phyloP scores from a whole-genome alignment of 441 rosid species.

The Adansonia rubrostipa region DNA sequence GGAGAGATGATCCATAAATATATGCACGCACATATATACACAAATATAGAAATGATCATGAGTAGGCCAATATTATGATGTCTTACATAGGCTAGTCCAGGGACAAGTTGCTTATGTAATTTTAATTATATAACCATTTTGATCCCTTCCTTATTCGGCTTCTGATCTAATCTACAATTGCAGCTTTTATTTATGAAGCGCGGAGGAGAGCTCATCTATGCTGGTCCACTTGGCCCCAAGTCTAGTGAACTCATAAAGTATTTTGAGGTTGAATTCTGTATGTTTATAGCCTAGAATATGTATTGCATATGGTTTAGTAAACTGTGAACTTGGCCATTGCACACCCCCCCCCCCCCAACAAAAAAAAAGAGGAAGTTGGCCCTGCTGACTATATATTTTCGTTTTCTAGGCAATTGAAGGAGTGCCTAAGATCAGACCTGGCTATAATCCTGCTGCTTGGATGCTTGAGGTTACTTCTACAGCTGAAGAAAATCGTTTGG shows the following conservation, averaged over 20 bases:
- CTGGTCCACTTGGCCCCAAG: constrained; percentile 87
- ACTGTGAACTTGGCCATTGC: neutral
- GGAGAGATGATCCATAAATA: neutral
- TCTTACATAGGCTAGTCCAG: neutral
- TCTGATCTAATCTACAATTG: constrained; percentile 20
- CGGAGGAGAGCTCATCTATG: constrained; percentile 95
- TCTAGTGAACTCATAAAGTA: constrained; percentile 83
- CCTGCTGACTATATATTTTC: constrained; percentile 22
- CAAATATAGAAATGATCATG: neutral
- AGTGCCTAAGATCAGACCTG: constrained; percentile 73
- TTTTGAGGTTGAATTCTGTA: constrained; percentile 65
- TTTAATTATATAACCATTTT: constrained; percentile 2
- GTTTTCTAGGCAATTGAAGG: constrained; percentile 73
- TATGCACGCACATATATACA: neutral
- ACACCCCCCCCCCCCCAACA: neutral
- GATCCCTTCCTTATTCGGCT: constrained; percentile 15
- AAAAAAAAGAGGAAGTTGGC: neutral
- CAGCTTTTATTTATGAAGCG: constrained; percentile 99
- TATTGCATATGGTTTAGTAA: constrained; percentile 17
- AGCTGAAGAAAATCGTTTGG: constrained; percentile 72
- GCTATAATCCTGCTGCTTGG: constrained; percentile 96
- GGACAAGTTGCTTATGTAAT: constrained; percentile 1
- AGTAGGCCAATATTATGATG: constrained; percentile 2
- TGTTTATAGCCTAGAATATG: constrained; percentile 26
- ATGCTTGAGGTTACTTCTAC: constrained; percentile 91